Base-by-base conservation (phyloP, 2,329 filamentous ascomycete species). In the Trichoderma breve region DNA sequence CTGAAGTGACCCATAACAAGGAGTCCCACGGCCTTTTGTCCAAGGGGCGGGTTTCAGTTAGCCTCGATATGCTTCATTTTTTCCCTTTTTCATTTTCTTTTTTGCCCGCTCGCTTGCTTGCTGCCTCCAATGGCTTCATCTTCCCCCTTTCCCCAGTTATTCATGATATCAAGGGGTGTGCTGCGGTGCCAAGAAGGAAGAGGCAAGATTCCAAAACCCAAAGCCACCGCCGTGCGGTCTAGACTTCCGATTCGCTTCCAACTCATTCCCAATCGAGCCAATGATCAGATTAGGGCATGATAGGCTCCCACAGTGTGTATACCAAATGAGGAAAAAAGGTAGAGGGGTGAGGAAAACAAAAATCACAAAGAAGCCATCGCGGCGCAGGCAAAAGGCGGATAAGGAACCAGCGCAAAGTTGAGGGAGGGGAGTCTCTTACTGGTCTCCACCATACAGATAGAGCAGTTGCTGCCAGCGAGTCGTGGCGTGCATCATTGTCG, bases 1-100 rank as follows among this genome's bases (percentile, higher is more conserved):
- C 92, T 68, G 89, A 90, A 15, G 89, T 84, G 8, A 87, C 90
- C 92, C 92, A 95, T 74, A 88, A 85, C 65, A 82, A 79, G 1
- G 84, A 78, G 26, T 84, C 80, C 91, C 91, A 93, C 26, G 84
- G 83, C 72, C 89, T 91, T 78, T 30, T 43, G 62, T 18, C 53
- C 34, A 43, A 43, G 6, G 62, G 58, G 55, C 58, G 30, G 26
- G 24, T 70, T 62, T 70, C 57, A 64, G 64, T 72, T 72, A 72
- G 71, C 71, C 65, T 47, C 34, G 55, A 43, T 11, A 62, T 39
- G 21, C 55, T 71, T 53, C 47, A 24, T n/a, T 67, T 21, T 62
- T 43, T n/a, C 47, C 7, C 39, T 9, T n/a, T 8, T n/a, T 43
- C 15, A 8, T 9, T 55, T 51, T 51, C n/a, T 6, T 14, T 14